These are phyloP conservation scores for Candida chauliodis DNA, from an alignment of 805 yeast species.

Conservation along the genomic window DNA sequence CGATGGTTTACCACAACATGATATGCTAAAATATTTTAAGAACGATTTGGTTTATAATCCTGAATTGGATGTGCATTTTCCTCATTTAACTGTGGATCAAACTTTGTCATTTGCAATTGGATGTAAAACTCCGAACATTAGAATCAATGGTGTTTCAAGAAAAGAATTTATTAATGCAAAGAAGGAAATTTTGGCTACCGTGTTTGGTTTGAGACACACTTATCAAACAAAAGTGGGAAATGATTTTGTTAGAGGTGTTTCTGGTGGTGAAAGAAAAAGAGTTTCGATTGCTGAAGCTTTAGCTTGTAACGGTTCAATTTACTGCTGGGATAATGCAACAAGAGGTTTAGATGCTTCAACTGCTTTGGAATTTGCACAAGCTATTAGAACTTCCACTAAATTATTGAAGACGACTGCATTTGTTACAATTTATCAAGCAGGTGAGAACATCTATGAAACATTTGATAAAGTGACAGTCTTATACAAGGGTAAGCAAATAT, in stretches of 20 bases:
- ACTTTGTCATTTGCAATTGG: slow-evolving; percentile 69
- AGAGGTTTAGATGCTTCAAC: slow-evolving; percentile 33
- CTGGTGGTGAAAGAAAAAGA: slow-evolving; percentile 75
- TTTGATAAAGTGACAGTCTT: slow-evolving; percentile 30
- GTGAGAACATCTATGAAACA: slow-evolving; percentile 25
- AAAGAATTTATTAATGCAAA: slow-evolving; percentile 40
- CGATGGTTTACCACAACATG: slow-evolving; percentile 57
- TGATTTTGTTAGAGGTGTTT: slow-evolving; percentile 55
- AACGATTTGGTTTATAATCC: slow-evolving; percentile 58
- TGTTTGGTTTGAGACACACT: slow-evolving; percentile 29
- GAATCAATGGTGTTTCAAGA: slow-evolving; percentile 47
- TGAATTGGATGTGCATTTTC: slow-evolving; percentile 70
- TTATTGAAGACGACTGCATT: slow-evolving; percentile 53
- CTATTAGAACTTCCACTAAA: slow-evolving; percentile 33
- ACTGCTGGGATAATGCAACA: slow-evolving; percentile 34
- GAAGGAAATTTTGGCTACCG: slow-evolving; percentile 25
- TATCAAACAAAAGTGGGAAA: slow-evolving; percentile 29
- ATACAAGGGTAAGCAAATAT: slow-evolving; percentile 47
- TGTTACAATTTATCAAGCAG: slow-evolving; percentile 49
- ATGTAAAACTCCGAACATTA: slow-evolving; percentile 58
- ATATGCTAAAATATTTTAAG: slow-evolving; percentile 56
- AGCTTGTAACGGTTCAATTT: slow-evolving; percentile 39
- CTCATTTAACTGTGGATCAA: slow-evolving; percentile 70
- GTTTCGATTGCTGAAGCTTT: slow-evolving; percentile 68
- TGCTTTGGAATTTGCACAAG: slow-evolving; percentile 28